Base-by-base conservation (phyloP, 169 alveolate species). In the Cryptosporidium felis region DNA sequence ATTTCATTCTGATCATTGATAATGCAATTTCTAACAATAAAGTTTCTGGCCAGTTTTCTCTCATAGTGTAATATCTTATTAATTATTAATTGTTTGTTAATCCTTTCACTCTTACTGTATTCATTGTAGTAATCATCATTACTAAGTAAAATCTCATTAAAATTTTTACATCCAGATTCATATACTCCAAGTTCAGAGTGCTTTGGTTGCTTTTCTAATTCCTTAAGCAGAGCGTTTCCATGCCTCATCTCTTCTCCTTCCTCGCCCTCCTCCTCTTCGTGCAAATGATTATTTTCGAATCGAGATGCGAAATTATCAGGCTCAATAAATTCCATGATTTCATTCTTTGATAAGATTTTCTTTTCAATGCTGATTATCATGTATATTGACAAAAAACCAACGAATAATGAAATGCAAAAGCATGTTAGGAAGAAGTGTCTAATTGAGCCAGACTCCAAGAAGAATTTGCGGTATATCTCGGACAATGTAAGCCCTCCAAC, bases 401-500 rank as follows among this genome's bases (percentile, higher is more conserved):
- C 34, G 1, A 66, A 21, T 47, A 30, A 10, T 23, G 82, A 46
- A 28, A 66, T 66, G 12, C 36, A 66, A 66, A 49, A 66, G 32
- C 62, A 66, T 28, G 63, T 46, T 5, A 66, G 21, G 49, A 46
- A 66, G 46, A 66, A 66, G 6, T 45, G 42, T 9, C 60, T 5
- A 30, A 66, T 66, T 30, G 61, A 66, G 49, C 82, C 82, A 8
- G 61, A 9, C 1, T 46, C 61, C 36, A 66, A 66, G 28, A 66
- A 66, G 10, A 41, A 66, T 10, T 30, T 21, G 8, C 62, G 40
- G 21, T 66, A 66, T 16, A 66, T 66, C 49, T 66, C 82, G 45
- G 82, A 45, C 36, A 66, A 46, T 66, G 47, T 18, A 40, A 66
- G 40, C 3, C 82, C 82, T 30, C 82, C 82, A 46, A 66, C 14